Conservation (phyloP, 768 basidiomycete species). For the Cystofilobasidium ferigula region DNA sequence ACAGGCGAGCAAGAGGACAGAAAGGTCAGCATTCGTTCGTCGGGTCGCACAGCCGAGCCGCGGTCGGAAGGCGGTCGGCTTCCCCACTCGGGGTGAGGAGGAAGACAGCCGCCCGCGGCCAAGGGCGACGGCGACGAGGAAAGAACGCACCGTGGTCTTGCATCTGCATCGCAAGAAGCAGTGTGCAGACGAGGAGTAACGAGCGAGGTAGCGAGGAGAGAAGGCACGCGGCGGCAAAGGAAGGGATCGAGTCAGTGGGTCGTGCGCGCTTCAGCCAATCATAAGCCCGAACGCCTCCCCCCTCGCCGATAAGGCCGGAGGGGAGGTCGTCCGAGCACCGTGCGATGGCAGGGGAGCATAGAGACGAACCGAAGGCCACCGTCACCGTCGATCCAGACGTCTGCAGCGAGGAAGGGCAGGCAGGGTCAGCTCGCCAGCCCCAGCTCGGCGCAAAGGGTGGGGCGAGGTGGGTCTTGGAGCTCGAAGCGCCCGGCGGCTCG, state of each 20-base stretch:
- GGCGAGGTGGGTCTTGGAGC: neutral
- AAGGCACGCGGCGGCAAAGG: neutral
- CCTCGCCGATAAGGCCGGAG: neutral
- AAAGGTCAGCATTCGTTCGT: neutral
- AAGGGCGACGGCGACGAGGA: neutral
- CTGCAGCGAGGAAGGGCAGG: constrained; percentile 40
- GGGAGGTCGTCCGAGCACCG: neutral
- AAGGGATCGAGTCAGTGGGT: neutral
- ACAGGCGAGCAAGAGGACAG: neutral
- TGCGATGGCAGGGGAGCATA: neutral
- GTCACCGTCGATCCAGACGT: constrained; percentile 97
- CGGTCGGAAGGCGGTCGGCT: neutral
- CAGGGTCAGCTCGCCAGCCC: neutral
- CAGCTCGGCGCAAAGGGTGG: constrained; percentile 27
- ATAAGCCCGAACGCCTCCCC: too few relatives aligned
- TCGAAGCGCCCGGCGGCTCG: neutral
- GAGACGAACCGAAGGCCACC: constrained; percentile 40
- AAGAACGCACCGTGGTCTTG: constrained; percentile 71
- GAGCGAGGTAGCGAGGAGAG: neutral
- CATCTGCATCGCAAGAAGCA: constrained; percentile 58
- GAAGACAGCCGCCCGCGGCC: too few relatives aligned
- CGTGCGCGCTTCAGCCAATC: too few relatives aligned
- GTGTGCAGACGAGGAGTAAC: neutral
- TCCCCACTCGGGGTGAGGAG: neutral
- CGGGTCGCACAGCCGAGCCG: neutral